phyloP scores from a whole-genome alignment of 352 stramenopile species.

The Phytopythium litorale region DNA sequence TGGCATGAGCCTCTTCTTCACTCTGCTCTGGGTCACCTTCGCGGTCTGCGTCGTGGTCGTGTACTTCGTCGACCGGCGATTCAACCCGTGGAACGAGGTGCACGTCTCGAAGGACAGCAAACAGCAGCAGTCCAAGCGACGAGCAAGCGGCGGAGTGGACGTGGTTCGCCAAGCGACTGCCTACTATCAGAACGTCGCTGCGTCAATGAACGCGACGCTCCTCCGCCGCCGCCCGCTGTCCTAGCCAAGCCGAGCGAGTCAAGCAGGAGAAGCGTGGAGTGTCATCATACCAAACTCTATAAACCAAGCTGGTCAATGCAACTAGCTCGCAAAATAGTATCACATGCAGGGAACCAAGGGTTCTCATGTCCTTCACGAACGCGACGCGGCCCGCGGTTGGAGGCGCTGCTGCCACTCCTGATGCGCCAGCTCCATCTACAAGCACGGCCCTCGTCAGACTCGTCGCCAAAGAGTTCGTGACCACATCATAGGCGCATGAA shows the following conservation, averaged over 20 bases:
- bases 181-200: constrained; percentile 7
- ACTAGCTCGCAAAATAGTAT: not conserved
- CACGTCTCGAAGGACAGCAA: not conserved
- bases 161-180: constrained; percentile 6
- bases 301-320: not conserved
- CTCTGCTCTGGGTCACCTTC: constrained; percentile 30
- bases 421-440: constrained; percentile 55
- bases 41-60: constrained; percentile 29
- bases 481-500: constrained; percentile 2
- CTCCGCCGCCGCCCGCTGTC: constrained; percentile 5
- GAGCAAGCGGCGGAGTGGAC: constrained; percentile 1
- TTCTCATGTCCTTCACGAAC: not conserved
- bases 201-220: constrained; percentile 2
- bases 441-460: constrained; percentile 8
- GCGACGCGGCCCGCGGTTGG: constrained; percentile 17
- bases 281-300: constrained; percentile 4
- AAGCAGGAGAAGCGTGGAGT: not conserved
- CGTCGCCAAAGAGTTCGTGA: constrained; percentile 6
- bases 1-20: constrained; percentile 37
- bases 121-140: not conserved
- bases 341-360: not conserved
- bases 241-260: not conserved
- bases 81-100: constrained; percentile 3
- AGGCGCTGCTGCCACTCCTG: constrained; percentile 47
- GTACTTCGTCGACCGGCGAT: constrained; percentile 25